Evolutionary conservation across 1,284 basidiomycete species (phyloP), one percentile per base, ranked within the genome.

Genomic region (Naganishia sp.): DNA sequence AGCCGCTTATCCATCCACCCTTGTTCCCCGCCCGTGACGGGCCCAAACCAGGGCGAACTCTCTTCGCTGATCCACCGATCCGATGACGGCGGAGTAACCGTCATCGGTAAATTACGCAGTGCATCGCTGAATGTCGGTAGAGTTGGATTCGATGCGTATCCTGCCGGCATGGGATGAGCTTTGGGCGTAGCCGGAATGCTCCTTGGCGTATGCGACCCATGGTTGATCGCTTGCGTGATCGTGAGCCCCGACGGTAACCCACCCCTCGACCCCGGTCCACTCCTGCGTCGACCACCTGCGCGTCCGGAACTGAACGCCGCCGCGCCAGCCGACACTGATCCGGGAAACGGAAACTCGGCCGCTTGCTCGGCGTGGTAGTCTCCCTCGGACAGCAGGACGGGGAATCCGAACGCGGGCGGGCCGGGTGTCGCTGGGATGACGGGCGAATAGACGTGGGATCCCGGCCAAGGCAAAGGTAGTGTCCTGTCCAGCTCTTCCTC

Each of bases 31-130:
- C 46, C 57, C 25, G 25, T 42, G 5, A 44, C 54, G 7, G 66
- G 46, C 3, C 25, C 53, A 33, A 67, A 43, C 28, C 48, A 36
- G 23, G 66, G 66, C 16, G 66, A 52, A 7, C 46, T 45, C 21
- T 67, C 61, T 36, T 67, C 66, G 31, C 60, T 63, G 23, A 67
- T 49, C 66, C 66, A 67, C 21, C 59, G 52, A 45, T 67, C 54
- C 43, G 59, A 63, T 4, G 60, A 55, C 0, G 66, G 66, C 23
- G 66, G 66, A 9, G 66, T 67, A 23, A 67, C 55, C 28, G 65
- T 66, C 48, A 50, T 61, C 11, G 48, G 33, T 13, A 39, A 39
- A 13, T 39, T 13, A 13, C 36, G 36, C n/a, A 50, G 31, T 21
- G 42, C 10, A 39, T 42, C 36, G 13, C 36, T 48, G 23, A 61